phyloP scores from a whole-genome alignment of 2,329 filamentous ascomycete species.

The Apiospora rasikravindrae region DNA sequence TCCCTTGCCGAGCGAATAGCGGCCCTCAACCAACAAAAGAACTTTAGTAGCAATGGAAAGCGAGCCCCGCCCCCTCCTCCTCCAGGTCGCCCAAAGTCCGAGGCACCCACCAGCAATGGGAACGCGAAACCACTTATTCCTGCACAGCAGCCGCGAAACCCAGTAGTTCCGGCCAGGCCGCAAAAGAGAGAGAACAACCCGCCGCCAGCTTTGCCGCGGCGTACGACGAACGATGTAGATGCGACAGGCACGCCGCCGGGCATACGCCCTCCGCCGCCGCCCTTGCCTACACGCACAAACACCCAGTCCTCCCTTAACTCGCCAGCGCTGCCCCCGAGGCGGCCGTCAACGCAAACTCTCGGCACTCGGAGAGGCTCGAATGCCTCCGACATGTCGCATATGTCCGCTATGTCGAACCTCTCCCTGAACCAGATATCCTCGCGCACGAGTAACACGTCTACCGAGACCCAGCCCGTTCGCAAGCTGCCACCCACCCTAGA shows the following conservation, averaged over 20 bases:
- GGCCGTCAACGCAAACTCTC: conserved; percentile 50
- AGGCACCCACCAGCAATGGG: conserved; percentile 30
- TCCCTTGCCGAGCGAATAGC: conserved; percentile 67
- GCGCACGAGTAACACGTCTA: conserved; percentile 53
- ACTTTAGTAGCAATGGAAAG: conserved; percentile 53
- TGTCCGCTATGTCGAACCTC: conserved; percentile 58
- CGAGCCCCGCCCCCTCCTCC: conserved; percentile 53
- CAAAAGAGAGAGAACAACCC: conserved; percentile 38
- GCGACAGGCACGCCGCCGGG: conserved; percentile 24
- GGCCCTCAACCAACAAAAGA: conserved; percentile 66
- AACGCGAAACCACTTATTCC: not conserved
- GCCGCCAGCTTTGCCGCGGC: conserved; percentile 42
- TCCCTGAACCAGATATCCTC: conserved; percentile 56
- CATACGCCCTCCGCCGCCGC: conserved; percentile 40
- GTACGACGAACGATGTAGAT: conserved; percentile 41
- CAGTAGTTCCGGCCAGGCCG: conserved; percentile 47
- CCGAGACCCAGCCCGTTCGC: conserved; percentile 42
- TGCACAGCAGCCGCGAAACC: conserved; percentile 35
- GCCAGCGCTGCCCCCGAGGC: conserved; percentile 57
- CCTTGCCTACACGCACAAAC: conserved; percentile 45
- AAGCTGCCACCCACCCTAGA: conserved; percentile 63
- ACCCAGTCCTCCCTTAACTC: conserved; percentile 45
- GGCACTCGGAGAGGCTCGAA: conserved; percentile 58
- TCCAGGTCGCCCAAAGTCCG: conserved; percentile 45
- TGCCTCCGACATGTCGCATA: conserved; percentile 61